These are phyloP conservation scores for Colletotrichum musae DNA, from an alignment of 2,329 filamentous ascomycete species.

Conservation along the genomic window DNA sequence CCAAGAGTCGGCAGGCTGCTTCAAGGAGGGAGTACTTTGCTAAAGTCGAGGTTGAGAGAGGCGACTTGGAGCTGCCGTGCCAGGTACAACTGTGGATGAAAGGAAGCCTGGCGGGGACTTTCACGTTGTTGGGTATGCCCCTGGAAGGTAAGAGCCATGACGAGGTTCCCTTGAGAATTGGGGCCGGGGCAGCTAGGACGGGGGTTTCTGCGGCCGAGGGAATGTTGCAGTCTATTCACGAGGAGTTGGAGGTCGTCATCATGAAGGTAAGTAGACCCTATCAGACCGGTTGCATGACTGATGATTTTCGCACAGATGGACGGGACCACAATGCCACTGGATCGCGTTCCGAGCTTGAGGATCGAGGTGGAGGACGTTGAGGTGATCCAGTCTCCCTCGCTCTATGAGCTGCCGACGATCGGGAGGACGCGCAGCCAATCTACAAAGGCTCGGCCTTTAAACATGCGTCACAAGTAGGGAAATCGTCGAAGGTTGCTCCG, in stretches of 20 bases:
- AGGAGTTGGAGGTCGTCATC: conserved; percentile 50
- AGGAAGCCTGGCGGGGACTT: conserved; percentile 48
- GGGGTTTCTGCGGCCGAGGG: not conserved
- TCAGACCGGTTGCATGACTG: conserved; percentile 10
- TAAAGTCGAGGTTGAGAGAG: conserved; percentile 54
- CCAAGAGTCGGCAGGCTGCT: conserved; percentile 5
- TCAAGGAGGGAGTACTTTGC: conserved; percentile 51
- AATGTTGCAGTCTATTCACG: conserved; percentile 6
- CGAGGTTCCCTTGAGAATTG: conserved; percentile 49
- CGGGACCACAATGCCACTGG: conserved; percentile 47
- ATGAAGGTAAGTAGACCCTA: conserved; percentile 47
- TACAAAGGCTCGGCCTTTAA: conserved; percentile 11
- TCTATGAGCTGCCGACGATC: conserved; percentile 49
- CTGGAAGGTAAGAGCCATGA: conserved; percentile 49
- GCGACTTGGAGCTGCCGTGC: conserved; percentile 54
- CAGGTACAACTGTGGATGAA: conserved; percentile 53
- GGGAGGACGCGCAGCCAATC: conserved; percentile 35
- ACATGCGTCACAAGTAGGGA: not conserved
- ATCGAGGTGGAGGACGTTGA: conserved; percentile 54
- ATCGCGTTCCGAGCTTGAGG: conserved; percentile 52
- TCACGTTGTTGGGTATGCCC: conserved; percentile 56
- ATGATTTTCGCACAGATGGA: conserved; percentile 47
- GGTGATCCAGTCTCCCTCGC: conserved; percentile 45
- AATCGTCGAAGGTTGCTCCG: no score
- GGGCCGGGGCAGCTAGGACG: conserved; percentile 23